Conservation (phyloP, 352 stramenopile species). For the Phytophthora foliorum region DNA sequence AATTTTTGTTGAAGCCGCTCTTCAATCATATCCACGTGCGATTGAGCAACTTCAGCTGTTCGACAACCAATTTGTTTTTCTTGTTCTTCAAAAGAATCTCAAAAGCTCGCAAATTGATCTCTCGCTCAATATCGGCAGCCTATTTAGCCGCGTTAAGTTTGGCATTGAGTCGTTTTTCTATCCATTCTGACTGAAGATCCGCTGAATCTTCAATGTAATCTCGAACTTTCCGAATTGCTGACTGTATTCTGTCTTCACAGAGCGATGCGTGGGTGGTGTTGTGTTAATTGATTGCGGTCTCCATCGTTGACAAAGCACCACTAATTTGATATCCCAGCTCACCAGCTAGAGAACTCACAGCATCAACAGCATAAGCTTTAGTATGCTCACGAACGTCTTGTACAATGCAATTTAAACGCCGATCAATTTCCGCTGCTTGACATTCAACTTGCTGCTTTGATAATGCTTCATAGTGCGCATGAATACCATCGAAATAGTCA, state of each 20-base stretch:
- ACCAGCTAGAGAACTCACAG: neutral
- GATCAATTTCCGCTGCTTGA: neutral
- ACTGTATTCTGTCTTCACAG: neutral
- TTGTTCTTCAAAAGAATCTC: neutral
- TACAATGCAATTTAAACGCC: neutral
- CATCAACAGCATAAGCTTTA: neutral
- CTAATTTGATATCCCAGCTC: neutral
- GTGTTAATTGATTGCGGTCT: neutral
- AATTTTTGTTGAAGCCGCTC: neutral
- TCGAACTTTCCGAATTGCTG: neutral
- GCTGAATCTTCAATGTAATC: neutral
- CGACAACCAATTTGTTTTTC: neutral
- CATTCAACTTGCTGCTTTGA: neutral
- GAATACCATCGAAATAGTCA: neutral
- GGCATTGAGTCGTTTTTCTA: neutral
- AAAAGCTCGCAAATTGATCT: neutral
- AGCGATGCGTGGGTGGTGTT: neutral
- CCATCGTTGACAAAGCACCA: neutral
- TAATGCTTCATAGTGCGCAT: neutral
- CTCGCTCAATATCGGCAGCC: neutral
- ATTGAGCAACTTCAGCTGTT: neutral
- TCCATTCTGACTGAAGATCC: neutral
- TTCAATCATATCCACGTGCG: neutral
- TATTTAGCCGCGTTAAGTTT: neutral
- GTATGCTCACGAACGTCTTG: neutral